These are phyloP conservation scores for Backusella tarrabulga DNA, from an alignment of 192 early-diverging fungal species.

Conservation along the genomic window DNA sequence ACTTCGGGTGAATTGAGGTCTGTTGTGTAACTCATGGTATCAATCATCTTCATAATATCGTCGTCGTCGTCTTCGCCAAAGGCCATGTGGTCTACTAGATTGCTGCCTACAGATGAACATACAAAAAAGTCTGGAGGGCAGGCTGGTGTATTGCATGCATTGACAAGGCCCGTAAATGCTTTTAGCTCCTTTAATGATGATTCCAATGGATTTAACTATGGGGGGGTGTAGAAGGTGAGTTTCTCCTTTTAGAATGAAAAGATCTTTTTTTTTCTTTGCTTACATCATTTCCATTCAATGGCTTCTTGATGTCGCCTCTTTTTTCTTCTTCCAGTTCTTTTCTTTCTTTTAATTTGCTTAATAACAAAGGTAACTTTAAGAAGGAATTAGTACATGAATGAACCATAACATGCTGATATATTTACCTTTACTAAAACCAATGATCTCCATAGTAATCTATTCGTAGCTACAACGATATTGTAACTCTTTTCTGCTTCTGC, in stretches of 20 bases:
- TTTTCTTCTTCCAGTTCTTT: neutral
- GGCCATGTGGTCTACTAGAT: conserved; percentile 10
- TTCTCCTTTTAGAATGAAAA: neutral
- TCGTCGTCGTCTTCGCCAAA: conserved; percentile 11
- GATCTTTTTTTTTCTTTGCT: neutral
- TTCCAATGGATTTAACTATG: conserved; percentile 33
- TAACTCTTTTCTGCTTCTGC: neutral
- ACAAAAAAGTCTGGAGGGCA: conserved; percentile 23
- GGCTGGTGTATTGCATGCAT: conserved; percentile 30
- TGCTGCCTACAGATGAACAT: conserved; percentile 10
- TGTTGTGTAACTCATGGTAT: conserved; percentile 7
- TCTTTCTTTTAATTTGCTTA: conserved; percentile 22
- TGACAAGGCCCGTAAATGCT: conserved; percentile 33
- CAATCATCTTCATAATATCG: conserved; percentile 27
- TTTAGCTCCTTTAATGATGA: conserved; percentile 31
- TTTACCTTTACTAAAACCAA: conserved; percentile 38
- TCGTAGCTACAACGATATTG: conserved; percentile 15
- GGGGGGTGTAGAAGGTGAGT: neutral
- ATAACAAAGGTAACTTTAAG: conserved; percentile 6
- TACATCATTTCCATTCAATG: conserved; percentile 18
- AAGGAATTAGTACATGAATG: neutral
- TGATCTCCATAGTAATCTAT: conserved; percentile 31
- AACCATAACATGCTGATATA: neutral
- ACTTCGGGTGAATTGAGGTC: conserved; percentile 24
- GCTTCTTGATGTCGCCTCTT: neutral